Evolutionary conservation across 2,329 filamentous ascomycete species (phyloP).

Genomic region (Purpureocillium takamizusanense): DNA sequence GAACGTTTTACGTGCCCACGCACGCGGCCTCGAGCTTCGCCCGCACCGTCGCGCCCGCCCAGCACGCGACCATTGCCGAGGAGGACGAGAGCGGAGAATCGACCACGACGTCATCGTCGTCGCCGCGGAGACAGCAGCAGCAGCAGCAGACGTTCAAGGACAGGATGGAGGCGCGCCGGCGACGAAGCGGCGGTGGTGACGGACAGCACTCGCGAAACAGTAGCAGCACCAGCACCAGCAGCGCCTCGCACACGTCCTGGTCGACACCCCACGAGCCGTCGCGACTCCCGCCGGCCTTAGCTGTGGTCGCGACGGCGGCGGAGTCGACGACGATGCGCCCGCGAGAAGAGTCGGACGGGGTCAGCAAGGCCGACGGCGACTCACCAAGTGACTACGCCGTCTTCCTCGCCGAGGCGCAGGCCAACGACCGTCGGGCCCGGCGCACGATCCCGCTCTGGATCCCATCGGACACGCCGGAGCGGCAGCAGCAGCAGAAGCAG

Average conservation of each 20-base stretch:
- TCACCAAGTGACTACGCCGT: slow-evolving; percentile 10
- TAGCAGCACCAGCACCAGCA: neutral
- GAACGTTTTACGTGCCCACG: slow-evolving; percentile 15
- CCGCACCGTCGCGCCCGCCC: slow-evolving; percentile 8
- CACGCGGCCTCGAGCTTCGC: slow-evolving; percentile 21
- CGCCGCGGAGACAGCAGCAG: neutral
- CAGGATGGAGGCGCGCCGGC: neutral
- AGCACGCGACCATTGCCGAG: slow-evolving; percentile 7
- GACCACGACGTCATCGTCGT: no score
- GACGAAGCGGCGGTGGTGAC: neutral
- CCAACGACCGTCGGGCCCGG: slow-evolving; percentile 4
- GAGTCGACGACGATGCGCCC: no score
- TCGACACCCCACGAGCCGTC: no score
- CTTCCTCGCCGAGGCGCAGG: slow-evolving; percentile 13
- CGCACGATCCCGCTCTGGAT: no score
- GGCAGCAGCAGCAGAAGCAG: no score
- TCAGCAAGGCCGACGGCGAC: no score
- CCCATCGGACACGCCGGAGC: neutral
- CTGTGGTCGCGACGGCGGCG: no score
- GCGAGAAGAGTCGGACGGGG: no score
- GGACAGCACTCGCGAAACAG: no score
- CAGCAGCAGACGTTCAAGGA: neutral
- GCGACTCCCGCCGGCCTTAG: no score
- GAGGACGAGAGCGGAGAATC: slow-evolving; percentile 6
- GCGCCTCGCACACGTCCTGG: no score